Base-by-base conservation (phyloP, 345 rosid genomes). In the Salix viminalis region DNA sequence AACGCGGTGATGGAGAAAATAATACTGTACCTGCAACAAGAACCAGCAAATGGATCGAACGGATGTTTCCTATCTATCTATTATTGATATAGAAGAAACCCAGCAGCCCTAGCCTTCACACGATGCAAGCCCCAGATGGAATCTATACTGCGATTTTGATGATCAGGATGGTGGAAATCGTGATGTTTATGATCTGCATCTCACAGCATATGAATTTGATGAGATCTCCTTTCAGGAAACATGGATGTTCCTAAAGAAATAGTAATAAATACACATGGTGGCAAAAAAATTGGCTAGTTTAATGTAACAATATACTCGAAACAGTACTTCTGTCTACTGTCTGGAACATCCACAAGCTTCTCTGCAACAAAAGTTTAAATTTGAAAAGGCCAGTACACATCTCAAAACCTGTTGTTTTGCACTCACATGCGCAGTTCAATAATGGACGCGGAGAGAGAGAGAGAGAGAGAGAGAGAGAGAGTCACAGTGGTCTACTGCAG, bases 281-380 rank as follows among this genome's bases (percentile, higher is more conserved):
- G 16, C 50, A 13, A 13, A 44, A 44, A 44, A 44, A 13, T 0
- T 44, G 50, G 50, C 1, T 50, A 46, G 23, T 30, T 54, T 19
- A 32, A 71, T 36, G 15, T 14, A 28, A 26, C 58, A 19, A 44
- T 44, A 23, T 41, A 42, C 28, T 30, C 12, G 70, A n/a, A 80
- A 76, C 64, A 46, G 69, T 30, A 24, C 26, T 24, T 66, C 50
- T 72, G 65, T 79, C 37, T 72, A 64, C 56, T 72, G 65, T 46
- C 77, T 67, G 79, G 84, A 69, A 62, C 73, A 75, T 74, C 85
- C 79, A 79, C 82, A 77, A 69, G 24, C 75, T 78, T 84, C 72
- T 54, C 76, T 82, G 85, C 81, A 73, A 72, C 71, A 62, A 73
- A 73, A 73, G 52, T 67, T 76, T 16, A 48, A 83, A 54, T 75